phyloP scores from a whole-genome alignment of 2,329 filamentous ascomycete genomes.

The Fusarium sp. region DNA sequence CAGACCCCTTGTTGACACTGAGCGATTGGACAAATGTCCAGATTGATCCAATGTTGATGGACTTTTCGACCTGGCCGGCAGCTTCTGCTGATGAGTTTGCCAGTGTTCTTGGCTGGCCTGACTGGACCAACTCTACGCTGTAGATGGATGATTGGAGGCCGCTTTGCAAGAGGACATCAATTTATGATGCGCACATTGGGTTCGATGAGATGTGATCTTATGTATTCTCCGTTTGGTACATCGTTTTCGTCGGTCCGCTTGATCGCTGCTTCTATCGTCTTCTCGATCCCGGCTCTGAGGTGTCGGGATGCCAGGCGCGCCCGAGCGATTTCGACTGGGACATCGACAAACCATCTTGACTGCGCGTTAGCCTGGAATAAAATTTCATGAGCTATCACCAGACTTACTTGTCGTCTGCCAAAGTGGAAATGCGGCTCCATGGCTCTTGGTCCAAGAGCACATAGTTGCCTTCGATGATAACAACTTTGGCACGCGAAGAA shows the following conservation, averaged over 20 bases:
- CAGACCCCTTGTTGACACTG: not conserved
- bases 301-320: not conserved
- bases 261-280: not conserved
- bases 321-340: not conserved
- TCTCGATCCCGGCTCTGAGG: not conserved
- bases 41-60: not conserved
- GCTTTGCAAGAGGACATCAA: not conserved
- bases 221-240: not conserved
- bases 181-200: not conserved
- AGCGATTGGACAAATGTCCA: not conserved
- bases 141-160: fast-evolving
- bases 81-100: not conserved
- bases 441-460: not conserved
- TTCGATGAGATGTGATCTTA: not conserved
- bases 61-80: not conserved
- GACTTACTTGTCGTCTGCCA: not conserved
- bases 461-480: not conserved
- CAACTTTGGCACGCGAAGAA: not conserved
- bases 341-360: not conserved
- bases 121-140: not conserved
- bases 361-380: not conserved
- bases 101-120: not conserved
- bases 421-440: not conserved
- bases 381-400: fast-evolving
- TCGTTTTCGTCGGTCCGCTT: not conserved